A percentile compares a stretch with the other conserved stretches of the same genome.
These are phyloP conservation scores for Poronia punctata DNA, from an alignment of 495 filamentous ascomycete species.

Conservation along the genomic window DNA sequence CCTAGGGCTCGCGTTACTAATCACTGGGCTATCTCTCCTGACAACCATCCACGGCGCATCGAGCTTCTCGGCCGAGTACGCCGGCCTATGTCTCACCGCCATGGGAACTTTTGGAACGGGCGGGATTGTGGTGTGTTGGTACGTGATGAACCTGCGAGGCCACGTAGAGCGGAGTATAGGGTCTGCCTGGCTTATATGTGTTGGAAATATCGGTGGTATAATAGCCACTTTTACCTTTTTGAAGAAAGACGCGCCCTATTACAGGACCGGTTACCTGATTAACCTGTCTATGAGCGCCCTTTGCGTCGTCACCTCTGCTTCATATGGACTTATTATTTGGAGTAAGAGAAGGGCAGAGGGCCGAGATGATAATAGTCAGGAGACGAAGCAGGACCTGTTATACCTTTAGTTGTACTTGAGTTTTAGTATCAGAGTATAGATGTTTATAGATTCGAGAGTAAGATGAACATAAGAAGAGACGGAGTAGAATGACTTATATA, in stretches of 20 bases:
- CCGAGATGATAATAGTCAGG: no score
- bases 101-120: slow-evolving; percentile 52
- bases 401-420: no score
- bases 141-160: slow-evolving; percentile 69
- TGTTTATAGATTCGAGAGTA: no score
- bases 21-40: slow-evolving; percentile 56
- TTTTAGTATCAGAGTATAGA: no score
- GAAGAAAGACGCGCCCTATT: slow-evolving; percentile 20
- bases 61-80: slow-evolving; percentile 48
- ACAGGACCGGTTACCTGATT: slow-evolving; percentile 15
- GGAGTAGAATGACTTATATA: no score
- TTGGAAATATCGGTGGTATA: slow-evolving; percentile 22
- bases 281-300: slow-evolving; percentile 21
- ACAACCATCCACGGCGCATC: slow-evolving; percentile 46
- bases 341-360: no score
- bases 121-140: slow-evolving; percentile 71
- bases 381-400: no score
- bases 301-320: slow-evolving; percentile 6
- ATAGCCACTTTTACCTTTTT: slow-evolving; percentile 21
- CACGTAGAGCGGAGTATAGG: slow-evolving; percentile 68
- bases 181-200: slow-evolving; percentile 41
- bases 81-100: slow-evolving; percentile 58
- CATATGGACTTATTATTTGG: no score
- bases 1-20: slow-evolving; percentile 15
- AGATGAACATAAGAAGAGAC: no score